Conservation (phyloP, 2,329 filamentous ascomycete genomes). For the Penicillium psychrosexuale region DNA sequence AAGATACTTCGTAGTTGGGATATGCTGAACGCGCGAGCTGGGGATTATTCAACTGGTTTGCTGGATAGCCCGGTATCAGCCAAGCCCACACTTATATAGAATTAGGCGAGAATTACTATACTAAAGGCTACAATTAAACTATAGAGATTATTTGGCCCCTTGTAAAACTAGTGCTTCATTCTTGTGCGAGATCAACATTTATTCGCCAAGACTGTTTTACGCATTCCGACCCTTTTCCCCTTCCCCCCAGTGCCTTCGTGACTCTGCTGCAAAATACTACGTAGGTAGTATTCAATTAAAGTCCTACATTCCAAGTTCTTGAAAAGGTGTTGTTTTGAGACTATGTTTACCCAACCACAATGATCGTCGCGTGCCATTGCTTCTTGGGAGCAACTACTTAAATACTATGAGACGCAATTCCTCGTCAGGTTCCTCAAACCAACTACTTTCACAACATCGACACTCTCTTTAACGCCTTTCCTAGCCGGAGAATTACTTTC, state of each 20-base stretch:
- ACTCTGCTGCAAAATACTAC: background rate
- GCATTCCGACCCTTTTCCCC: conserved; percentile 16
- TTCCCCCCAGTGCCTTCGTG: background rate
- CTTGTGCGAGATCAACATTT: background rate
- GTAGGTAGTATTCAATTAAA: background rate
- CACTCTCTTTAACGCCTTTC: conserved; percentile 4
- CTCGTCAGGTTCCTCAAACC: background rate
- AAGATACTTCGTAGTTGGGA: background rate
- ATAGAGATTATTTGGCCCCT: background rate
- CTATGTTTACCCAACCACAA: conserved; percentile 10
- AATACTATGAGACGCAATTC: conserved; percentile 8
- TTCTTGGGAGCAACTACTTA: conserved; percentile 10
- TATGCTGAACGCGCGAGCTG: background rate
- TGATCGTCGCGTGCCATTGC: conserved; percentile 6
- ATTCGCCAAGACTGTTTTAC: background rate
- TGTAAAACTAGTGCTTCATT: background rate
- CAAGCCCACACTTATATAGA: background rate
- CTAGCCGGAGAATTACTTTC: background rate
- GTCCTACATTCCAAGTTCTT: conserved; percentile 13
- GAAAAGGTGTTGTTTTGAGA: background rate
- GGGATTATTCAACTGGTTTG: background rate
- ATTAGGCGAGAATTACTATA: background rate
- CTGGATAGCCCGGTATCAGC: background rate
- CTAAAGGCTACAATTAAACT: background rate
- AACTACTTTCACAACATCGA: conserved; percentile 2